A percentile compares a stretch with the other conserved stretches of the same genome.
Conservation (phyloP, 495 filamentous ascomycete genomes). For the Rhypophila decipiens region DNA sequence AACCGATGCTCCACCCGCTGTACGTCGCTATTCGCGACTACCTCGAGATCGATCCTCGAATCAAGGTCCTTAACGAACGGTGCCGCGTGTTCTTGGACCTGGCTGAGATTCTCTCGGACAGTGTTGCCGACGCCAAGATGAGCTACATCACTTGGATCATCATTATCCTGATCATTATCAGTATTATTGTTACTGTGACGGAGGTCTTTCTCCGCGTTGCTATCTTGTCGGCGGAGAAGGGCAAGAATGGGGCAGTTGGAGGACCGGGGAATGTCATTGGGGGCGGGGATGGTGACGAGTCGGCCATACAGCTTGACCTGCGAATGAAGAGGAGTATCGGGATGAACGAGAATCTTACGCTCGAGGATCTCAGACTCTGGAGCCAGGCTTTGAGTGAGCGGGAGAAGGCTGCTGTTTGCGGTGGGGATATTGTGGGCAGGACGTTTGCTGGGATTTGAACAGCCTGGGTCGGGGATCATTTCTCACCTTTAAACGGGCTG, state of each 20-base stretch:
- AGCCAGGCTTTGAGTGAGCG: slow-evolving; percentile 27
- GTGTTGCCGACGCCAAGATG: slow-evolving; percentile 89
- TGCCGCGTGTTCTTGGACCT: slow-evolving; percentile 96
- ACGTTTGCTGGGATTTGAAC: slow-evolving; percentile 32
- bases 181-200: slow-evolving; percentile 81
- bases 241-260: slow-evolving; percentile 8
- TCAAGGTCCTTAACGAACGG: slow-evolving; percentile 92
- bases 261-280: slow-evolving; percentile 12
- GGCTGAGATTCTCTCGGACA: slow-evolving; percentile 89
- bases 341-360: slow-evolving; percentile 30
- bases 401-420: slow-evolving; percentile 41
- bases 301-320: too few relatives aligned
- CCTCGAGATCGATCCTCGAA: slow-evolving; percentile 91
- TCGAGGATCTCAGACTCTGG: slow-evolving; percentile 32
- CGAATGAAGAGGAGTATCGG: slow-evolving; percentile 8
- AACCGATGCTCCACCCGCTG: slow-evolving; percentile 89
- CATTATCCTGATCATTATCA: slow-evolving; percentile 85
- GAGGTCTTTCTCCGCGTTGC: slow-evolving; percentile 86
- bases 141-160: slow-evolving; percentile 95
- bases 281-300: slow-evolving; percentile 3
- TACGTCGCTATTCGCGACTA: slow-evolving; percentile 96
- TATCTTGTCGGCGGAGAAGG: slow-evolving; percentile 52
- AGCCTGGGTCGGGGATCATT: too few relatives aligned
- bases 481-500: too few relatives aligned
- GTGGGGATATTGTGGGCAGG: slow-evolving; percentile 31